Percentiles rank a stretch among this genome's conserved stretches.
phyloP scores from a whole-genome alignment of 1,284 basidiomycete species.

The Cystobasidiaceae sp. region DNA sequence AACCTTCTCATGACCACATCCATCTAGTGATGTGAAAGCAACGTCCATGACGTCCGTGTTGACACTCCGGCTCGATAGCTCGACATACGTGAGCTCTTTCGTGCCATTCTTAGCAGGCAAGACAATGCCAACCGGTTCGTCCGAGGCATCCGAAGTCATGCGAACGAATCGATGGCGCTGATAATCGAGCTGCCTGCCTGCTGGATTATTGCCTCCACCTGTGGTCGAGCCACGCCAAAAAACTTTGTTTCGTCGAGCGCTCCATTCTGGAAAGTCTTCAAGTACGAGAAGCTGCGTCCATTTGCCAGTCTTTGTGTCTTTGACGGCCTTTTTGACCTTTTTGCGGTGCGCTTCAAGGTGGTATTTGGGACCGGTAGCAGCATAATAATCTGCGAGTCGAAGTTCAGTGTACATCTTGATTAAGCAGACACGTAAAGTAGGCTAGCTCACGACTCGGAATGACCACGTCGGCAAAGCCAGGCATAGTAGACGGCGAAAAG shows the following conservation, averaged over 20 bases:
- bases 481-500: conserved; percentile 76
- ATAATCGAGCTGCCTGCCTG: conserved; percentile 24
- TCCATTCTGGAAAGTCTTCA: conserved; percentile 52
- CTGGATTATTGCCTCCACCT: conserved; percentile 30
- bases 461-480: conserved; percentile 78
- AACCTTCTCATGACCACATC: conserved; percentile 26
- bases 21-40: conserved; percentile 55
- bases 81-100: not conserved
- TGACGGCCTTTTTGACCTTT: conserved; percentile 67
- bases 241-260: conserved; percentile 47
- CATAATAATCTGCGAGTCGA: conserved; percentile 41
- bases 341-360: conserved; percentile 53
- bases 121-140: not conserved
- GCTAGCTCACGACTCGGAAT: conserved; percentile 93
- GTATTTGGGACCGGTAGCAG: conserved; percentile 57
- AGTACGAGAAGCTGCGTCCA: conserved; percentile 72
- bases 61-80: conserved; percentile 45
- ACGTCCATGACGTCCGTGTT: conserved; percentile 80
- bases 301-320: conserved; percentile 69
- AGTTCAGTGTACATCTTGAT: conserved; percentile 61
- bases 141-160: conserved; percentile 12
- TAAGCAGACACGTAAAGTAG: no score
- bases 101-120: conserved; percentile 2
- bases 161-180: conserved; percentile 29
- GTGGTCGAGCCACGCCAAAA: conserved; percentile 64